These are phyloP conservation scores for Yamadazyma kitorensis DNA, from an alignment of 805 yeast species.

Conservation along the genomic window DNA sequence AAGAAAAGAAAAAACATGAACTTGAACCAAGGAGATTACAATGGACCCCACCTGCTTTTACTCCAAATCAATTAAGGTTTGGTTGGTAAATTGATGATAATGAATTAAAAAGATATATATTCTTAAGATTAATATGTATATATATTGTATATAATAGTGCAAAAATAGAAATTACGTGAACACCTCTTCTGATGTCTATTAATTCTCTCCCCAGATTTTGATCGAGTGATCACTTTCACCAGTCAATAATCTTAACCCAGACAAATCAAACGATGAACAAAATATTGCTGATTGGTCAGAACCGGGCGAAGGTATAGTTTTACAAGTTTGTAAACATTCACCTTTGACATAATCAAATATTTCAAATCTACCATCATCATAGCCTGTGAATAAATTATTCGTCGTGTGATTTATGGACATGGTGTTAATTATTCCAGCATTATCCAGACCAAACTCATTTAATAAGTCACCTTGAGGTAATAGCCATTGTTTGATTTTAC, in stretches of 20 bases:
- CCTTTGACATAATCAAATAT: constrained; percentile 81
- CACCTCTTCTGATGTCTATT: constrained; percentile 3
- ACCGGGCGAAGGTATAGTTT: constrained; percentile 65
- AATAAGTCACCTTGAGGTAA: constrained; percentile 71
- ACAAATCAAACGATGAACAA: constrained; percentile 70
- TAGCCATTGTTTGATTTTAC: constrained; percentile 73
- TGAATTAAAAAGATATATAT: constrained; percentile 2
- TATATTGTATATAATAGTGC: neutral
- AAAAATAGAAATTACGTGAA: too few species aligned
- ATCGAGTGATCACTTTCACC: constrained; percentile 90
- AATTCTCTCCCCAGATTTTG: constrained; percentile 56
- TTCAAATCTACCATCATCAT: constrained; percentile 75
- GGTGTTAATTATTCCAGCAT: constrained; percentile 61
- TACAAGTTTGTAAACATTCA: constrained; percentile 50
- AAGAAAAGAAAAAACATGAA: constrained; percentile 70
- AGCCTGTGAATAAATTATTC: constrained; percentile 70
- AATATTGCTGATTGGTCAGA: constrained; percentile 66
- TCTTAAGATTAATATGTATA: neutral
- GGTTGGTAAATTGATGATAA: constrained; percentile 64
- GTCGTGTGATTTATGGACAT: constrained; percentile 61
- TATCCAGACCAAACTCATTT: constrained; percentile 50
- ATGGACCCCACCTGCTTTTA: constrained; percentile 96
- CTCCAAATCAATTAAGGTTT: constrained; percentile 92
- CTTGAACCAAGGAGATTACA: constrained; percentile 68
- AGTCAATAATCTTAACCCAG: constrained; percentile 78